Evolutionary conservation across 2,329 filamentous ascomycete species (phyloP), one percentile per base, ranked within the genome.

Genomic region (Celoporthe dispersa): DNA sequence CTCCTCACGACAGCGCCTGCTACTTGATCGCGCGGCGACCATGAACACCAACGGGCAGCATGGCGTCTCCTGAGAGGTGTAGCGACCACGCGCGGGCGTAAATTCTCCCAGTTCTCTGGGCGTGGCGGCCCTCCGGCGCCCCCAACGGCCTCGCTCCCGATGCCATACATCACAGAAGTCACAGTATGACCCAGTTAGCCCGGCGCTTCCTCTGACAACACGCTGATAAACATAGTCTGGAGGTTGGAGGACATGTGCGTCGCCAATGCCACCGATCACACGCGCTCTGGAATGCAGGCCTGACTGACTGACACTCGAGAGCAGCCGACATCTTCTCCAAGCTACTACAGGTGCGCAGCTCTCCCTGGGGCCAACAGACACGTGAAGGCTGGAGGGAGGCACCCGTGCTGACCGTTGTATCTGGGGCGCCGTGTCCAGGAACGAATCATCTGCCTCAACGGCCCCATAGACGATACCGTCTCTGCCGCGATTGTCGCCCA

Each of bases 401-500:
- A 12, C 12, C 28, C 11, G 28, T 63, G 66, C 72, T 77, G 60
- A 78, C 60, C 2, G 3, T 16, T 28, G 68, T 28, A 5, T 66
- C 8, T 65, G 70, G 68, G 16, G 44, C 11, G 8, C 70, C 39
- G 35, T 7, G 0, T 14, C 5, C 44, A 93, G 90, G 95, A 98
- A 85, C 93, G 95, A 73, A 98, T 98, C 77, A 87, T 99, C 77
- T 97, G 93, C 79, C 87, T 98, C 48, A 98, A 97, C 77, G 95
- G 95, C 77, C 87, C 92, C 77, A 94, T 98, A 70, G 92, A 98
- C 82, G 93, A 97, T 78, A 91, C 88, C 57, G 90, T 96, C 74
- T 97, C 94, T 51, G 95, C 96, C n/a, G 93, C 92, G 57, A 94
- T 98, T 73, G 95, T 98, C 37, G 94, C 96, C 1, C 97, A 99